Evolutionary conservation across 768 basidiomycete species (phyloP), one percentile per base, ranked within the genome.

Genomic region (Russula griseocarnosa): DNA sequence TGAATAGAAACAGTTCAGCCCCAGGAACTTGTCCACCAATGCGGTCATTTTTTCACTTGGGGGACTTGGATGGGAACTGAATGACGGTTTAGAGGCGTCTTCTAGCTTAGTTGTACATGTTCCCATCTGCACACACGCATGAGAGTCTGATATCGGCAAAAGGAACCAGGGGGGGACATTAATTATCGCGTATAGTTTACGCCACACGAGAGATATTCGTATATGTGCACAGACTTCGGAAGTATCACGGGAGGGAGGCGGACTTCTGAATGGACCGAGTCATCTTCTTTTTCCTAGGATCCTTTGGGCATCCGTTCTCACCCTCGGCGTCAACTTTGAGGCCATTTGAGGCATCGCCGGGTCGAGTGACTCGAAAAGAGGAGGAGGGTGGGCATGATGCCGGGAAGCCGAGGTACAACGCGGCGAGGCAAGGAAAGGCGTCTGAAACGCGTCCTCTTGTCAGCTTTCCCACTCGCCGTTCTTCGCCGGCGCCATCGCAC

Each of bases 401-500:
- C 38, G 38, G 38, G 38, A 5, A 40, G 51, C 62, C 57, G 57
- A 59, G 62, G 55, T 36, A 34, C 6, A 11, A 34, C 28, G 28
- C 28, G 34, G 34, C 34, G 34, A 34, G 36, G 36, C 36, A 13
- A 26, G 18, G 46, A 55, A 61, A 60, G 54, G 14, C 32, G 63
- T 61, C 52, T 65, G 59, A 65, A 58, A 40, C 63, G 58, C 58
- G 38, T 30, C 10, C 11, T 30, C 5, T 9, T 58, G 36, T 36
- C 36, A 36, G 36, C 36, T 36, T 65, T 61, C 64, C 59, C 44
- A 46, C 44, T 8, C 2, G 20, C 18, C 7, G 8, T 5, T 20
- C 40, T 51, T 55, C 64, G 36, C 59, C 55, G 60, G 64, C 59
- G 59, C 59, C 50, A 57, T 65, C 59, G 64, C 59, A 52, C 55